Conservation (phyloP, 352 stramenopile genomes). For the Peronosclerospora sorghi region DNA sequence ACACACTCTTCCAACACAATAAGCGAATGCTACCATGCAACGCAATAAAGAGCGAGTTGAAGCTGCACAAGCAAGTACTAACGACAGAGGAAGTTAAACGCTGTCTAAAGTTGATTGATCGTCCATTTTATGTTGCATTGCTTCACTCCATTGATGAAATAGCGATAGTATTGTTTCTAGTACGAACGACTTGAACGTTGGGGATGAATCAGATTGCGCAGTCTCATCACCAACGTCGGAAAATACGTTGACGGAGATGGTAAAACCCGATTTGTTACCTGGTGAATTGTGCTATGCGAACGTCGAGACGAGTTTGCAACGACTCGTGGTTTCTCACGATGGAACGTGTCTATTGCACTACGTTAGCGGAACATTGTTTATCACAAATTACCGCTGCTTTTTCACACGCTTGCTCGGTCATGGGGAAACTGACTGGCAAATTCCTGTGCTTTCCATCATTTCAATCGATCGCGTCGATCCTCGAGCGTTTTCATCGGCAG, state of each 20-base stretch:
- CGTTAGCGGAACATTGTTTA: slow-evolving; percentile 63
- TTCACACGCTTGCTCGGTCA: slow-evolving; percentile 45
- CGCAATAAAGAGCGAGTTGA: too few relatives aligned
- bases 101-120: slow-evolving; percentile 53
- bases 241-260: slow-evolving; percentile 8
- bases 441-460: slow-evolving; percentile 64
- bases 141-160: slow-evolving; percentile 30
- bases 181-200: slow-evolving; percentile 2
- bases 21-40: too few relatives aligned
- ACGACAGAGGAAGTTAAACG: slow-evolving; percentile 75
- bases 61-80: too few relatives aligned
- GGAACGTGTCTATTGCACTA: slow-evolving; percentile 61
- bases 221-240: slow-evolving; percentile 1
- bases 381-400: slow-evolving; percentile 78
- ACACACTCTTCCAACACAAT: too few relatives aligned
- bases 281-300: slow-evolving; percentile 75
- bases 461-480: slow-evolving; percentile 52
- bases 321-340: slow-evolving; percentile 46
- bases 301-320: slow-evolving; percentile 58
- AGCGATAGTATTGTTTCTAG: slow-evolving; percentile 2
- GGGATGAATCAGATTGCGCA: slow-evolving; percentile 1
- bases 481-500: slow-evolving; percentile 11
- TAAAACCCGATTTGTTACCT: slow-evolving; percentile 34
- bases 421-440: slow-evolving; percentile 58
- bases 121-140: slow-evolving; percentile 66